These are phyloP conservation scores for Lentinula aciculospora DNA, from an alignment of 768 basidiomycete species.

Conservation along the genomic window DNA sequence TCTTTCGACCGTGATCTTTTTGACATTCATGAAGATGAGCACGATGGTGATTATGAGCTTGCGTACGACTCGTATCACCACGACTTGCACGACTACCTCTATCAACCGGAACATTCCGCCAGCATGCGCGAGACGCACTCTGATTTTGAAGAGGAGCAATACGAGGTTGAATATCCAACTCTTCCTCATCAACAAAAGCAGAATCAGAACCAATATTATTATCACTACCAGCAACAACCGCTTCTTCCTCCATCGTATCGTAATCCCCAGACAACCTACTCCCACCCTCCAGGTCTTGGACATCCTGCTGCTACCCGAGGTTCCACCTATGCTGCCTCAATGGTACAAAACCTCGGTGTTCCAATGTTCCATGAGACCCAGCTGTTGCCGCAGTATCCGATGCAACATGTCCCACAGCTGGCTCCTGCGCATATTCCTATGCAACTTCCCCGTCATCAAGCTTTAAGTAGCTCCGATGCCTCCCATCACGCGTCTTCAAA, in stretches of 20 bases:
- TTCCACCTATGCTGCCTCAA: background rate
- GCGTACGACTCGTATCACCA: conserved; percentile 26
- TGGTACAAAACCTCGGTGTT: background rate
- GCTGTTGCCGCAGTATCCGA: conserved; percentile 25
- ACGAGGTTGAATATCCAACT: conserved; percentile 10
- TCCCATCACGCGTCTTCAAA: conserved; percentile 12
- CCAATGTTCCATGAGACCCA: background rate
- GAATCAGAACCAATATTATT: conserved; percentile 14
- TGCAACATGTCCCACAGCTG: conserved; percentile 21
- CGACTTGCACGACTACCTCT: conserved; percentile 16
- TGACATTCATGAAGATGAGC: conserved; percentile 71
- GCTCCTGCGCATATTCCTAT: conserved; percentile 2
- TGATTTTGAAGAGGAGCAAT: conserved; percentile 5
- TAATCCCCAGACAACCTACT: conserved; percentile 3
- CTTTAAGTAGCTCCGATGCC: background rate
- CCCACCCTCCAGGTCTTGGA: conserved; percentile 13
- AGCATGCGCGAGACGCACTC: conserved; percentile 7
- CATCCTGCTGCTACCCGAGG: conserved; percentile 6
- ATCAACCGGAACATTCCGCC: conserved; percentile 11
- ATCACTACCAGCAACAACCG: conserved; percentile 16
- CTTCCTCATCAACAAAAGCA: conserved; percentile 26
- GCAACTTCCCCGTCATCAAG: conserved; percentile 11
- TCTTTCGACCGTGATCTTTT: conserved; percentile 54
- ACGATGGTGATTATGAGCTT: conserved; percentile 42
- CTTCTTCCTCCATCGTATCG: background rate